phyloP scores from a whole-genome alignment of 495 filamentous ascomycete species.

The Aspergillus saccharolyticus region DNA sequence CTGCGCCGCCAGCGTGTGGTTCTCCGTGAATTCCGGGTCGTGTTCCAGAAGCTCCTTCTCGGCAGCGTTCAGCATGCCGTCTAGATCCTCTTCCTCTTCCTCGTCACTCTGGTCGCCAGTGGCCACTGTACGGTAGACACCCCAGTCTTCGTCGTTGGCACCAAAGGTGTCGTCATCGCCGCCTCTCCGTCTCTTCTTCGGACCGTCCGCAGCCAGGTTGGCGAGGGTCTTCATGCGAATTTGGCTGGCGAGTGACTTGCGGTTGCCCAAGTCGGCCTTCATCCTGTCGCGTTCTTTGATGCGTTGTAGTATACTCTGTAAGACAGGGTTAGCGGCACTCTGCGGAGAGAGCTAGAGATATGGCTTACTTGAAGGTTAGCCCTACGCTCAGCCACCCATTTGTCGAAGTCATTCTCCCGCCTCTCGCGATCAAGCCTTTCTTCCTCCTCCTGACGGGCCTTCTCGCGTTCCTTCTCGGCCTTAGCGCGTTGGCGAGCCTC shows the following conservation, averaged over 20 bases:
- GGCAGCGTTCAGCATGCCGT: constrained; percentile 60
- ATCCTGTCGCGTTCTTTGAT: constrained; percentile 91
- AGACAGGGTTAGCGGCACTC: constrained; percentile 6
- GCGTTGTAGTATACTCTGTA: constrained; percentile 59
- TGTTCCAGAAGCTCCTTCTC: constrained; percentile 81
- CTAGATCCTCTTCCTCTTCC: constrained; percentile 82
- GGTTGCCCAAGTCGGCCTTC: constrained; percentile 88
- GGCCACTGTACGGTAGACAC: constrained; percentile 86
- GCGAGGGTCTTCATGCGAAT: constrained; percentile 98
- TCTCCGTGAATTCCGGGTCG: constrained; percentile 82
- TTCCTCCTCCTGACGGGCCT: constrained; percentile 73
- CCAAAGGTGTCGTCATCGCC: constrained; percentile 88
- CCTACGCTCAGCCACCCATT: constrained; percentile 79
- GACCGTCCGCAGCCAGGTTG: constrained; percentile 87
- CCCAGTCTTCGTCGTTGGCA: constrained; percentile 96
- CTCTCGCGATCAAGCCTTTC: constrained; percentile 76
- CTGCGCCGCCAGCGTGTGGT: constrained; percentile 86
- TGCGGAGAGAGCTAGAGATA: not conserved
- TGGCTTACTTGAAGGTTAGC: constrained; percentile 56
- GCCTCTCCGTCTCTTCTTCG: constrained; percentile 76
- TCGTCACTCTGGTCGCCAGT: constrained; percentile 71
- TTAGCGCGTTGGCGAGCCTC: constrained; percentile 89
- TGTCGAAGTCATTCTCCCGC: constrained; percentile 75
- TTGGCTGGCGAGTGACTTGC: constrained; percentile 90
- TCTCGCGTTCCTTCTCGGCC: constrained; percentile 90